phyloP scores from a whole-genome alignment of 768 basidiomycete species.

The Pisolithus tinctorius region DNA sequence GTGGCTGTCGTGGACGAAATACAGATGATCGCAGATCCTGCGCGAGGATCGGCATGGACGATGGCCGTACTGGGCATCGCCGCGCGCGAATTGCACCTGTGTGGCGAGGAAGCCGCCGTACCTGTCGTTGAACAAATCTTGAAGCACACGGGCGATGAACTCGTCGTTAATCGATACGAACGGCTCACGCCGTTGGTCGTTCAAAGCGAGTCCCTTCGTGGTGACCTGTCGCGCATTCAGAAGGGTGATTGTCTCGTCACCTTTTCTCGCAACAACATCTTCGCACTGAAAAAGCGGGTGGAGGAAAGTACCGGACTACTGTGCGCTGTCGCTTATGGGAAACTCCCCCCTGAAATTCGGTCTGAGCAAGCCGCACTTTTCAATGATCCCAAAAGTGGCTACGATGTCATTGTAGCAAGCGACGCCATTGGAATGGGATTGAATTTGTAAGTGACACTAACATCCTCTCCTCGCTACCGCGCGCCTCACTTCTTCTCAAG shows the following conservation, averaged over 20 bases:
- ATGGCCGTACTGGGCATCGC: slow-evolving; percentile 66
- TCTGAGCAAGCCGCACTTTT: slow-evolving; percentile 90
- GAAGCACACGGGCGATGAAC: slow-evolving; percentile 73
- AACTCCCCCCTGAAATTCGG: slow-evolving; percentile 84
- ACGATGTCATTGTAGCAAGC: slow-evolving; percentile 86
- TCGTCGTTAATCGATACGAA: slow-evolving; percentile 76
- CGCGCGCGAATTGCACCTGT: slow-evolving; percentile 85
- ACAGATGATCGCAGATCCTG: slow-evolving; percentile 81
- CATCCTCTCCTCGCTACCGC: neutral
- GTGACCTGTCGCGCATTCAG: slow-evolving; percentile 52
- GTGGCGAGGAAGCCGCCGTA: slow-evolving; percentile 91
- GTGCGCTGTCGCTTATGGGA: slow-evolving; percentile 92
- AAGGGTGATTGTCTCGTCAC: slow-evolving; percentile 90
- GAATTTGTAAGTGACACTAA: slow-evolving; percentile 63
- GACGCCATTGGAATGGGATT: slow-evolving; percentile 98
- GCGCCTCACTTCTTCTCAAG: slow-evolving; percentile 32
- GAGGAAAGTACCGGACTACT: slow-evolving; percentile 67
- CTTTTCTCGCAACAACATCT: slow-evolving; percentile 73
- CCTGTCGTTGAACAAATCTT: slow-evolving; percentile 67
- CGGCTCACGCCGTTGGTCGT: slow-evolving; percentile 82
- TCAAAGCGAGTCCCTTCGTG: slow-evolving; percentile 54
- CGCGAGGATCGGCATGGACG: slow-evolving; percentile 82
- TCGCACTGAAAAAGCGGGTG: slow-evolving; percentile 62
- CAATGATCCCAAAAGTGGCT: slow-evolving; percentile 77
- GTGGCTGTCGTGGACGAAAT: slow-evolving; percentile 97